A percentile compares a stretch with the other conserved stretches of the same genome.
Evolutionary conservation across 345 rosid species (phyloP).

Genomic region (Fremontodendron californicum): DNA sequence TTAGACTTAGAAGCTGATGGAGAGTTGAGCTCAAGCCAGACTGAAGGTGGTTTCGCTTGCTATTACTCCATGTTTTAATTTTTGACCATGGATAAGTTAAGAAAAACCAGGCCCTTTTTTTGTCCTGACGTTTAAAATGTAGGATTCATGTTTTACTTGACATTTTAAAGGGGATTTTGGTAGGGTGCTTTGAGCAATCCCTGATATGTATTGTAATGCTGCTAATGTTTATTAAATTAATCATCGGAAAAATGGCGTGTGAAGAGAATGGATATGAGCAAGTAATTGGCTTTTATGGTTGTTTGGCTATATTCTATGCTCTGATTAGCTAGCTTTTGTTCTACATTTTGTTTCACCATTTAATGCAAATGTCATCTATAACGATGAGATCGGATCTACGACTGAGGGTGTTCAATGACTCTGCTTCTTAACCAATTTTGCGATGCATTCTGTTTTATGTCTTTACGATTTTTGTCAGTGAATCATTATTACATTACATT

Average conservation of each 20-base stretch:
- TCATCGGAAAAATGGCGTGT: no score
- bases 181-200: conserved; percentile 19
- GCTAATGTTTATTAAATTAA: conserved; percentile 11
- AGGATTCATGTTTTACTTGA: conserved; percentile 25
- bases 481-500: no score
- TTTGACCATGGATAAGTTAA: conserved; percentile 12
- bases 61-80: neutral
- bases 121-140: conserved; percentile 32
- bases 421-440: neutral
- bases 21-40: conserved; percentile 10
- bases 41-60: conserved; percentile 12
- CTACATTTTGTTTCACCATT: neutral
- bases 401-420: neutral
- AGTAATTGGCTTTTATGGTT: no score
- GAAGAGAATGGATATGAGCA: no score
- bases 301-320: neutral
- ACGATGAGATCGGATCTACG: no score
- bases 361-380: neutral
- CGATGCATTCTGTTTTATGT: no score
- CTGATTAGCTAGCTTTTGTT: neutral
- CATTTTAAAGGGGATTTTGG: conserved; percentile 16
- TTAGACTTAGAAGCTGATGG: conserved; percentile 17
- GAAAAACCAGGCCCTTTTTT: conserved; percentile 30
- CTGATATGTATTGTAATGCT: conserved; percentile 16
- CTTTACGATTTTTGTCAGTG: no score